Conservation (phyloP, 257 asterid species). For the Datura wrightii region DNA sequence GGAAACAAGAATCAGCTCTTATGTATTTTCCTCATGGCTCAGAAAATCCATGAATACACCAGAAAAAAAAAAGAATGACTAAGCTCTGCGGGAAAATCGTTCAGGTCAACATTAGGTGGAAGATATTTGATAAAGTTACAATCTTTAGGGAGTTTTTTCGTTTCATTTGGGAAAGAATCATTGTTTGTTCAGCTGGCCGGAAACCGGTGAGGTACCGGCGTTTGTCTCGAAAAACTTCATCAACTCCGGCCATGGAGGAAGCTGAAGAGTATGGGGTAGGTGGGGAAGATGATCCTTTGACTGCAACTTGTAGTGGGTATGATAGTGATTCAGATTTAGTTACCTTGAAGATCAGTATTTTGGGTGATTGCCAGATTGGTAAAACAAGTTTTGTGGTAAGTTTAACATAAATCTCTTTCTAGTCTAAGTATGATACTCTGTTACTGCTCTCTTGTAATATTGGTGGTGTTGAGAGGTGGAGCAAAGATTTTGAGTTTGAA, state of each 20-base stretch:
- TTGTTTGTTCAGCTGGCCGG: constrained; percentile 60
- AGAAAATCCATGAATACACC: constrained; percentile 45
- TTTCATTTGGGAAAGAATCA: constrained; percentile 64
- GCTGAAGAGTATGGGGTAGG: not conserved
- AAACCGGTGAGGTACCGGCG: constrained; percentile 49
- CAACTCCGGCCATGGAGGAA: constrained; percentile 21
- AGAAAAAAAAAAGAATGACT: constrained; percentile 68
- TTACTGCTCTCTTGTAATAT: not conserved
- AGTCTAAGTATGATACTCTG: not conserved
- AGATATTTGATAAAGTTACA: constrained; percentile 57
- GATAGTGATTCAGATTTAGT: constrained; percentile 80
- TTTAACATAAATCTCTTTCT: not conserved
- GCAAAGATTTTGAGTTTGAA: not conserved
- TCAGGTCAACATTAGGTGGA: constrained; percentile 69
- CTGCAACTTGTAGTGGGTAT: constrained; percentile 51
- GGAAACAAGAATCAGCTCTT: constrained; percentile 14
- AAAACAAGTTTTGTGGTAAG: constrained; percentile 87
- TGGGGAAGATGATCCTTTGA: constrained; percentile 29
- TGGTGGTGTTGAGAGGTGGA: not conserved
- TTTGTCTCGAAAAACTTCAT: not conserved
- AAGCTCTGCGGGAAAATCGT: constrained; percentile 64
- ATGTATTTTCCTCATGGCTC: constrained; percentile 35
- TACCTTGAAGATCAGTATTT: constrained; percentile 75
- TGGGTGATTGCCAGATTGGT: constrained; percentile 94
- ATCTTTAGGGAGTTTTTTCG: constrained; percentile 56